phyloP scores from a whole-genome alignment of 495 filamentous ascomycete genomes.

The Achaetomiella virescens region DNA sequence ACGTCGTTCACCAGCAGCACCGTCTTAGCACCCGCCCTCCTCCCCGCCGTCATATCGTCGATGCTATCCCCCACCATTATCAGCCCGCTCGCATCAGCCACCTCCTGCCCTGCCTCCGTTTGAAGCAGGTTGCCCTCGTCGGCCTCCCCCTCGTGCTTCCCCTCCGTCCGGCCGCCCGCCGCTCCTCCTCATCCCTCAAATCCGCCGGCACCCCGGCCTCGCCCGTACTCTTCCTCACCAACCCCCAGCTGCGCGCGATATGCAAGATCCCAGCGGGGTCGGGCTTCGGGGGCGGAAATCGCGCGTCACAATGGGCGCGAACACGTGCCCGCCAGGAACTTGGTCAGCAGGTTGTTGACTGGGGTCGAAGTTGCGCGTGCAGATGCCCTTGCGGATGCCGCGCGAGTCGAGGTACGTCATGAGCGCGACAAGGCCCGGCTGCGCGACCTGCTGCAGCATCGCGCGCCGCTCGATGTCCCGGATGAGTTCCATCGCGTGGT shows the following conservation, averaged over 20 bases:
- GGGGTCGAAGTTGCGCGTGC: conserved; percentile 89
- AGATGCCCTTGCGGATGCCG: conserved; percentile 69
- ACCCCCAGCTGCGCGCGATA: conserved; percentile 70
- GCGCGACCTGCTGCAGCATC: conserved; percentile 72
- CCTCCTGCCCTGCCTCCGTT: conserved; percentile 23
- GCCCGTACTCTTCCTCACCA: conserved; percentile 43
- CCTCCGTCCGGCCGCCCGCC: neutral
- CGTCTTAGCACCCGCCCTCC: conserved; percentile 78
- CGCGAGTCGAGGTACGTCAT: conserved; percentile 73
- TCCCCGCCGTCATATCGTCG: conserved; percentile 89
- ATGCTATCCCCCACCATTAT: conserved; percentile 79
- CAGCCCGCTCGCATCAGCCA: conserved; percentile 40
- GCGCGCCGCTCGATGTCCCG: conserved; percentile 70
- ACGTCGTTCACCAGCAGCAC: conserved; percentile 78
- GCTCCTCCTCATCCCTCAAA: conserved; percentile 15
- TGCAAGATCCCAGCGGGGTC: conserved; percentile 80
- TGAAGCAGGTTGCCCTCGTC: conserved; percentile 4
- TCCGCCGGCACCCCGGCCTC: conserved; percentile 22
- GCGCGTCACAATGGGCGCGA: conserved; percentile 78
- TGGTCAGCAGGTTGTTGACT: conserved; percentile 59
- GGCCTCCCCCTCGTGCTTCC: conserved; percentile 6
- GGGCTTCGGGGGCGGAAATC: conserved; percentile 80
- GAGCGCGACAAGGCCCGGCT: conserved; percentile 65
- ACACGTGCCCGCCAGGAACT: conserved; percentile 62
- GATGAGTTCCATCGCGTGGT: conserved; percentile 63